Evolutionary conservation across 768 basidiomycete species (phyloP).

Genomic region (Phlegmacium glaucopus): DNA sequence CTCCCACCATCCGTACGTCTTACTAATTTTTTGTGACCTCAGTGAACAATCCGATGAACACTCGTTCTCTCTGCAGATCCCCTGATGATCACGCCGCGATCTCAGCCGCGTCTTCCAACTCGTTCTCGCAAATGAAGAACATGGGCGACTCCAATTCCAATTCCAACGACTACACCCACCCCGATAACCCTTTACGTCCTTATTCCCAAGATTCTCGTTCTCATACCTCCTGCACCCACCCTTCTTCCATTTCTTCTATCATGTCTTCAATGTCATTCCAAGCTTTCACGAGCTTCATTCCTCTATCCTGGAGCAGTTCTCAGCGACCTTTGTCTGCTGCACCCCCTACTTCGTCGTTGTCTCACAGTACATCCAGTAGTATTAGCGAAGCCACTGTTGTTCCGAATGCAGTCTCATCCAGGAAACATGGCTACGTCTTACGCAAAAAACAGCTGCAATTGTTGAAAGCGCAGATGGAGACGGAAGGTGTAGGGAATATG

Average conservation of each 20-base stretch:
- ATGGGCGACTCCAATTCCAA: slow-evolving; percentile 31
- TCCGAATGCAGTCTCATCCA: neutral
- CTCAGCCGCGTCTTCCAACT: slow-evolving; percentile 21
- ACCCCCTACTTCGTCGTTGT: neutral
- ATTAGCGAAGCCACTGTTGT: slow-evolving; percentile 7
- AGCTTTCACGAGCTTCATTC: slow-evolving; percentile 58
- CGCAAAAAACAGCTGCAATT: slow-evolving; percentile 66
- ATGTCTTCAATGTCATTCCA: slow-evolving; percentile 55
- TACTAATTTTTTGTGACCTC: slow-evolving; percentile 40
- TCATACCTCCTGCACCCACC: slow-evolving; percentile 5
- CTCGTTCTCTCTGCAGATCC: slow-evolving; percentile 39
- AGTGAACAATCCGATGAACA: slow-evolving; percentile 34
- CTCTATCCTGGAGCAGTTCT: slow-evolving; percentile 22
- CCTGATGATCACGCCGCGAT: slow-evolving; percentile 16
- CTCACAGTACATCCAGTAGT: neutral
- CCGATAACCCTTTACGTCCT: slow-evolving; percentile 9
- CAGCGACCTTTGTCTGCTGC: neutral
- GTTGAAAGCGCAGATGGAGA: slow-evolving; percentile 52
- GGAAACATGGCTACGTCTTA: slow-evolving; percentile 42
- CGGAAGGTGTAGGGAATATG: slow-evolving; percentile 28
- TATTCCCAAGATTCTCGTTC: slow-evolving; percentile 1
- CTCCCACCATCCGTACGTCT: slow-evolving; percentile 54
- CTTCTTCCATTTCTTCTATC: slow-evolving; percentile 42
- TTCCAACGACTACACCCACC: slow-evolving; percentile 13
- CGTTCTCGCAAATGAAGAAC: slow-evolving; percentile 37